phyloP scores from a whole-genome alignment of 2,329 filamentous ascomycete genomes.

The Xylariaceae sp. region DNA sequence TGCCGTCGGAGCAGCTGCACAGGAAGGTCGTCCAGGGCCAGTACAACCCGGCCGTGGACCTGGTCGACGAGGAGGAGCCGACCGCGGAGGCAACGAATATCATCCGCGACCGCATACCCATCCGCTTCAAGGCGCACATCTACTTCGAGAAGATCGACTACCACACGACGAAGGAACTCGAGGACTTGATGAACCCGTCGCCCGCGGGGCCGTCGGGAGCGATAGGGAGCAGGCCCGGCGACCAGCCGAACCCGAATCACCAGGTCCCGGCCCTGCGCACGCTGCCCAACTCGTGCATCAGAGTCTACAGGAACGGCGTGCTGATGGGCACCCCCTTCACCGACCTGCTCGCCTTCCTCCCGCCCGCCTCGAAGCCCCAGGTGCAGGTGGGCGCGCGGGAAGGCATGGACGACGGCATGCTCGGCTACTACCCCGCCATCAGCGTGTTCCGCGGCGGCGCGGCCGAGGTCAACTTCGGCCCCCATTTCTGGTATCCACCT shows the following conservation, averaged over 20 bases:
- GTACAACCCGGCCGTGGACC: constrained; percentile 84
- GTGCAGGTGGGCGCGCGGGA: constrained; percentile 76
- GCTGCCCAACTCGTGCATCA: constrained; percentile 82
- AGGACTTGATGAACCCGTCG: constrained; percentile 77
- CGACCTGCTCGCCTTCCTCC: constrained; percentile 86
- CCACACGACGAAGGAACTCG: constrained; percentile 82
- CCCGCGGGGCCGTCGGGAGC: constrained; percentile 49
- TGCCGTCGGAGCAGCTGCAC: constrained; percentile 84
- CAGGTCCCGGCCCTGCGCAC: constrained; percentile 76
- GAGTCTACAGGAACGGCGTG: constrained; percentile 89
- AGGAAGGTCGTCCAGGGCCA: constrained; percentile 84
- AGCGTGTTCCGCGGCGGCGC: constrained; percentile 91
- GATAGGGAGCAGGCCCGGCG: constrained; percentile 40
- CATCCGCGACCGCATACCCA: constrained; percentile 91
- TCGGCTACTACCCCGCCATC: constrained; percentile 93
- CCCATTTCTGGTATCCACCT: constrained; percentile 88
- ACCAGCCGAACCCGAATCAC: constrained; percentile 72
- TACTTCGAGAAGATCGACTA: constrained; percentile 95
- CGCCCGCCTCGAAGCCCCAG: constrained; percentile 79
- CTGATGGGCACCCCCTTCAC: constrained; percentile 86
- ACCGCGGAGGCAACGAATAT: constrained; percentile 73
- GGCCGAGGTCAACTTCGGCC: constrained; percentile 92
- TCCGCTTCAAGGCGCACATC: constrained; percentile 88
- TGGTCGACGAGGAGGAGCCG: constrained; percentile 58
- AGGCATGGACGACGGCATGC: constrained; percentile 89